Evolutionary conservation across 345 rosid genomes (phyloP), one percentile per base, ranked within the genome.

Genomic region (Bruguiera parviflora): DNA sequence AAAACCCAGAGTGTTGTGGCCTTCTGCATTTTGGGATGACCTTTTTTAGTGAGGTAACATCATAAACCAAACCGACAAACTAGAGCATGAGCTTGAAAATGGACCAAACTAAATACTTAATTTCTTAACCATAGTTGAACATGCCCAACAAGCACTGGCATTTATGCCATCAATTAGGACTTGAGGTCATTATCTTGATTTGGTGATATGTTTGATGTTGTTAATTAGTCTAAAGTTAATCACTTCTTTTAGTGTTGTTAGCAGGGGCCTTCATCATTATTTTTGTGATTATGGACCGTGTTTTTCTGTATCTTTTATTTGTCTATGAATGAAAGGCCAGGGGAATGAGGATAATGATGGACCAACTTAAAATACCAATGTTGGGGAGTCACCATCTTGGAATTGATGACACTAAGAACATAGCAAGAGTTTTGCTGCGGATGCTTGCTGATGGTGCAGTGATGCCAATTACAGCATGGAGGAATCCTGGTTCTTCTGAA

Each of bases 261-360:
- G 28, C 27, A 55, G 61, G 53, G 13, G 13, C 25, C 32, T 24
- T 8, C 49, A 33, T 29, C 39, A 18, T 55, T 5, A 35, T 24
- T 19, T 3, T 53, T 0, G 8, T 32, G 24, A 61, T 60, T 53
- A 15, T 37, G 58, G 20, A 25, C 32, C 64, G 47, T 20, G 19
- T 64, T 58, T 58, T 29, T 53, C 51, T 11, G 10, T 74, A 16
- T 57, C n/a, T 70, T 62, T 64, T 70, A 29, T 22, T 46, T 60
- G 8, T 21, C 32, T 63, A 55, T 67, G 70, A 53, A 74, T 77
- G 58, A 74, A 79, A 94, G 97, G 98, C 96, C 9, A 79, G 84
- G 74, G 98, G 98, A 73, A 94, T 94, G 98, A 84, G 84, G 82
- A 62, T 90, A n/a, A 94, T 94, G 97, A 85, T 94, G 95, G 85